Conservation (phyloP, 768 basidiomycete genomes). For the Boletus tylopilopsis region DNA sequence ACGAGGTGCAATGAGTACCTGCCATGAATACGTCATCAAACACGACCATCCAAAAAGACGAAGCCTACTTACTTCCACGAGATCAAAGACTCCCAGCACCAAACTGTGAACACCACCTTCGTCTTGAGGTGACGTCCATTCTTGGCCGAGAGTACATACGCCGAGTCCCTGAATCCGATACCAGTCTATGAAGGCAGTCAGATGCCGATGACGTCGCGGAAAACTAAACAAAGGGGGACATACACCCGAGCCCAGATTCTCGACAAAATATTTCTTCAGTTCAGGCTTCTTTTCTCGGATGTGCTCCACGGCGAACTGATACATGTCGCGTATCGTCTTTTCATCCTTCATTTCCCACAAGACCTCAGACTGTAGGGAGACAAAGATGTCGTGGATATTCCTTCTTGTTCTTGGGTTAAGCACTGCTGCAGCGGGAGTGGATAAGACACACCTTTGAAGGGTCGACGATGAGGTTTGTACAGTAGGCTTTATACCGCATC, state of each 20-base stretch:
- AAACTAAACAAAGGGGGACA: slow-evolving; percentile 24
- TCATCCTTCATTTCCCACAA: slow-evolving; percentile 78
- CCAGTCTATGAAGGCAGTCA: slow-evolving; percentile 63
- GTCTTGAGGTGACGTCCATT: slow-evolving; percentile 65
- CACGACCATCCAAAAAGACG: not conserved
- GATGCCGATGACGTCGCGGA: not conserved
- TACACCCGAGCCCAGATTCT: slow-evolving; percentile 89
- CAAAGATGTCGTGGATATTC: slow-evolving; percentile 74
- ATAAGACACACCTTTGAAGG: slow-evolving; percentile 63
- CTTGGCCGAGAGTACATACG: slow-evolving; percentile 79
- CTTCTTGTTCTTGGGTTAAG: slow-evolving; percentile 77
- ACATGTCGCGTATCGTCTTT: slow-evolving; percentile 71
- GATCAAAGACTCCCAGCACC: slow-evolving; percentile 78
- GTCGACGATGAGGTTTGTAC: slow-evolving; percentile 91
- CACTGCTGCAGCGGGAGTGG: not conserved
- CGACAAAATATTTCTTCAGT: slow-evolving; percentile 79
- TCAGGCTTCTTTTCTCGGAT: slow-evolving; percentile 78
- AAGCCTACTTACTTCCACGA: slow-evolving; percentile 81
- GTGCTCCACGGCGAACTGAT: slow-evolving; percentile 66
- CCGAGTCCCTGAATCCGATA: slow-evolving; percentile 89
- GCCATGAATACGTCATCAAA: not conserved
- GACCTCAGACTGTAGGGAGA: slow-evolving; percentile 77
- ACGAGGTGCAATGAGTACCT: slow-evolving; percentile 87
- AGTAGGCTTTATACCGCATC: slow-evolving; percentile 89
- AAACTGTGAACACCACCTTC: slow-evolving; percentile 87